A percentile compares a stretch with the other conserved stretches of the same genome.
Evolutionary conservation across 2,329 filamentous ascomycete genomes (phyloP).

Genomic region (Rhynchosporium graminicola): DNA sequence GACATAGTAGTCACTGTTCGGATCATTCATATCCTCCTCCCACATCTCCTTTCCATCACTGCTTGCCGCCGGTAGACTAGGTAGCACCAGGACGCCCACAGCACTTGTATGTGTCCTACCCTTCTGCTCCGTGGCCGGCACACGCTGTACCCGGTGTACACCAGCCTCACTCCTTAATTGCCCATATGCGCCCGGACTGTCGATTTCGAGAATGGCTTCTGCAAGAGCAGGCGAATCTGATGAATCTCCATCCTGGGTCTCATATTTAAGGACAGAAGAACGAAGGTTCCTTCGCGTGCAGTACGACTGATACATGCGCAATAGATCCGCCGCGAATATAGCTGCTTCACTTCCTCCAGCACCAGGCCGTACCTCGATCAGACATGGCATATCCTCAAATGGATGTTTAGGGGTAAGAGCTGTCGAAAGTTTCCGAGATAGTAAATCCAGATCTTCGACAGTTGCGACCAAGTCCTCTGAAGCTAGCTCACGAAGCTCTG

Average conservation of each 20-base stretch:
- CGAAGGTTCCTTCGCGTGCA: slow-evolving; percentile 70
- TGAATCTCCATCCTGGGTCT: slow-evolving; percentile 66
- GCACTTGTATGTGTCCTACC: slow-evolving; percentile 93
- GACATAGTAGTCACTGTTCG: slow-evolving; percentile 88
- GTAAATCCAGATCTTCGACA: slow-evolving; percentile 57
- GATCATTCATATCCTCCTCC: slow-evolving; percentile 71
- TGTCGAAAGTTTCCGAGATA: slow-evolving; percentile 69
- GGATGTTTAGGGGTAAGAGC: slow-evolving; percentile 85
- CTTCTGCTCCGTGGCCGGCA: slow-evolving; percentile 87
- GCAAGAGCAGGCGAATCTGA: slow-evolving; percentile 68
- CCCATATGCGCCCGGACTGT: slow-evolving; percentile 76
- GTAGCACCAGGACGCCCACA: slow-evolving; percentile 88
- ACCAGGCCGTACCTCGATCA: slow-evolving; percentile 89
- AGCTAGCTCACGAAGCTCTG: slow-evolving; percentile 76
- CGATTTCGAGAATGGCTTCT: slow-evolving; percentile 86
- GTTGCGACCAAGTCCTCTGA: slow-evolving; percentile 78
- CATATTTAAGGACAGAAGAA: slow-evolving; percentile 74
- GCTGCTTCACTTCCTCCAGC: slow-evolving; percentile 90
- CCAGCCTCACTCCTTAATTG: slow-evolving; percentile 83
- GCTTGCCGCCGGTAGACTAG: slow-evolving; percentile 67
- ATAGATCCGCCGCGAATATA: slow-evolving; percentile 82
- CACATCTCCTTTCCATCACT: slow-evolving; percentile 50
- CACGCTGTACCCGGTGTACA: slow-evolving; percentile 91
- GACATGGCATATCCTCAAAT: slow-evolving; percentile 85
- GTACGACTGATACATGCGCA: slow-evolving; percentile 86